Base-by-base conservation (phyloP, 176 grass and related monocot species). In the Tuctoria greenei region DNA sequence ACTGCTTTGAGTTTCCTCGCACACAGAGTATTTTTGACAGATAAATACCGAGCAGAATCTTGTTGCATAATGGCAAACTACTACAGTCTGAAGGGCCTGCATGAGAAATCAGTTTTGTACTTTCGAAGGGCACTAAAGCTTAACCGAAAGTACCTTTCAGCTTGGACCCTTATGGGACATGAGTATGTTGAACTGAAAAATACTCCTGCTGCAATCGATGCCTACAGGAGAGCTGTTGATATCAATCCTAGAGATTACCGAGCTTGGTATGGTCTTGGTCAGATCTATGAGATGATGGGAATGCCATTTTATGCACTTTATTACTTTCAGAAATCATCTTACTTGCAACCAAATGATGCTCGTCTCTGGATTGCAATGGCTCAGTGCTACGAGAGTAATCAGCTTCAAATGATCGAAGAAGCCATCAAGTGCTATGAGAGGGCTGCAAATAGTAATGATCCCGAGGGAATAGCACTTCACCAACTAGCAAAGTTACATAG, bases 51-150 rank as follows among this genome's bases (percentile, higher is more conserved):
- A 24, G 89, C 92, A 39, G 92, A 99, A 79, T 95, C 91, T 50
- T 99, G 96, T 72, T 99, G 96, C 92, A 92, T 95, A 63, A 99
- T 99, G 73, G 96, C 96, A 79, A 99, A 99, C 76, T 99, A 99
- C 73, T 99, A 99, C 83, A 99, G 96, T 83, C 83, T 99, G 82
- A 99, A 95, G 73, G 96, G 92, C 18, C 92, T 87, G 62, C 96
- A 99, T 82, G 96, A 95, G 69, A 99, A 92, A 79, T 90, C 95
- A 61, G 89, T 95, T 83, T 31, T 92, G 41, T 95, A 99, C 79
- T 95, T 95, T 79, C 86, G 84, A 72, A 87, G 92, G 51, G 95
- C 95, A 49, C 82, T 95, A 47, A 99, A 95, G 76, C 91, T 99
- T 61, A 99, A 95, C 70, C 79, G 89, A 26, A 99, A 99, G 77